Base-by-base conservation (phyloP, 108 stramenopile species). In the Skeletonema grethae region DNA sequence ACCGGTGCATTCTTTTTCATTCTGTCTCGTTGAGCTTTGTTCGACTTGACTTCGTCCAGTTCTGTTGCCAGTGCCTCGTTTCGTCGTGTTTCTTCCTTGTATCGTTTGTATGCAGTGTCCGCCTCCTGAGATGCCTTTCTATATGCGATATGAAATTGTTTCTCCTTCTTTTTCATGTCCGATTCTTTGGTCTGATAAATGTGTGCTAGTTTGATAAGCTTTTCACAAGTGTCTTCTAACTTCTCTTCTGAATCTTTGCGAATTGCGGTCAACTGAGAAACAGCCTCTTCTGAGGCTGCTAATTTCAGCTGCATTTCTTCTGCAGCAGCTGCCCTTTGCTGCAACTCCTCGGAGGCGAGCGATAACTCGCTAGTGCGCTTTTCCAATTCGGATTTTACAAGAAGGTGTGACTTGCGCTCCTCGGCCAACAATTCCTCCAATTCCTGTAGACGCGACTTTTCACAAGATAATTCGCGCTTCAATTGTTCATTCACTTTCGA, bases 1-100 rank as follows among this genome's bases (percentile, higher is more conserved):
- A 86, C 81, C 4, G 87, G 87, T 0, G 79, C 82, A 63, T 76
- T 84, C 28, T 65, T 80, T 32, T 69, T 43, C 53, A 69, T 67
- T 11, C 79, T 67, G 60, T 80, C 73, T 4, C 69, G 46, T 11
- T 80, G 72, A 16, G 73, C 73, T 30, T 65, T 64, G 61, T 65
- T 65, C 20, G 67, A 69, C 56, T 74, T 69, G 11, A 70, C 38
- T 56, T 65, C 63, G 4, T 65, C 57, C 24, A 80, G 56, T 50
- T 80, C 79, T n/a, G 10, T 70, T 38, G 31, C 68, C 22, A 80
- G 29, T 31, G 53, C 46, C 25, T 70, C 63, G 46, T 63, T 65
- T 30, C 73, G 57, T 30, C 65, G 43, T 53, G 38, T 69, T 11
- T 67, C 39, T 29, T 57, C 31, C 25, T 69, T 63, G 56, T 74